Evolutionary conservation across 768 basidiomycete species (phyloP).

Genomic region (Trametes gibbosa): DNA sequence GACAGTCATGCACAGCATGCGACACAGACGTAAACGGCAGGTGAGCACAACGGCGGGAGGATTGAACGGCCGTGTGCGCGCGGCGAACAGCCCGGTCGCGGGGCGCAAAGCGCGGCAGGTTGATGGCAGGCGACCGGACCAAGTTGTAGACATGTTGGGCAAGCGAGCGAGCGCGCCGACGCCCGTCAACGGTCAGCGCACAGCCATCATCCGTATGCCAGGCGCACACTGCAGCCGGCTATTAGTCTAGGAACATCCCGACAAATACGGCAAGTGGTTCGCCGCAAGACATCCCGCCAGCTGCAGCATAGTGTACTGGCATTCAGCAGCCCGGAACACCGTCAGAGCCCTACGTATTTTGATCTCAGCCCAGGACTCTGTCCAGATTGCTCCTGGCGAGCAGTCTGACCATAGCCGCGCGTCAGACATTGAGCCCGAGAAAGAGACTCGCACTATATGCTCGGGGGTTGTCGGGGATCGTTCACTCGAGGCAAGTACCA

Average conservation of each 20-base stretch:
- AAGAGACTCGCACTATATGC: not conserved
- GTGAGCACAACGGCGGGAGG: not conserved
- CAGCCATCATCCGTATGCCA: constrained; percentile 5
- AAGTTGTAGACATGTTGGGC: not conserved
- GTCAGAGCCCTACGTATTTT: too few species aligned
- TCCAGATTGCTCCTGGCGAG: too few species aligned
- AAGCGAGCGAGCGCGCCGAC: not conserved
- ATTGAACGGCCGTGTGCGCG: not conserved
- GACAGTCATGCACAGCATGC: constrained; percentile 10
- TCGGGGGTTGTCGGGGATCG: not conserved
- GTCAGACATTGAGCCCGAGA: too few species aligned
- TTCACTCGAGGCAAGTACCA: not conserved
- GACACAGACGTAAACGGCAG: not conserved
- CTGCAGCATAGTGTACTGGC: not conserved
- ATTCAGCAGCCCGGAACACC: too few species aligned
- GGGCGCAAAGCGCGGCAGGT: not conserved
- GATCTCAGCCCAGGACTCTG: too few species aligned
- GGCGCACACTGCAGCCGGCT: not conserved
- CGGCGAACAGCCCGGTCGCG: constrained; percentile 7
- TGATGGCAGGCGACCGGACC: not conserved
- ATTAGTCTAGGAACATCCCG: not conserved
- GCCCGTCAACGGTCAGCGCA: not conserved
- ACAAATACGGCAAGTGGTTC: not conserved
- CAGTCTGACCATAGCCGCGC: too few species aligned
- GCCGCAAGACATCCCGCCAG: not conserved